These are phyloP conservation scores for Deuterostichococcus epilithicus DNA, from an alignment of 139 green algal genomes.

Conservation along the genomic window DNA sequence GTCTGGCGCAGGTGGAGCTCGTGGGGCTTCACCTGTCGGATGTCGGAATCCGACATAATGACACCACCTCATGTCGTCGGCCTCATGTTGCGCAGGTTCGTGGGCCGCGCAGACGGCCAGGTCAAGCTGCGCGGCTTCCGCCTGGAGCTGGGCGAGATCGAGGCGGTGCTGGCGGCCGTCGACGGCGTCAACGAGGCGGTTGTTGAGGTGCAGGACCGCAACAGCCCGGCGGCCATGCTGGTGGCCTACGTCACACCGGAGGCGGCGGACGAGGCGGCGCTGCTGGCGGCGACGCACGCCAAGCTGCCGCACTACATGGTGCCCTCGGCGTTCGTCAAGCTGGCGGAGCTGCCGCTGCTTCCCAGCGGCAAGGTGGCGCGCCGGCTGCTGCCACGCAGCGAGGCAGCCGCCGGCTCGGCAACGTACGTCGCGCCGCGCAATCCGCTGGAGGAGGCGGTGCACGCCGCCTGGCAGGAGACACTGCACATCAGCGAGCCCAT, in stretches of 20 bases:
- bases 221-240: background rate
- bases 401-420: background rate
- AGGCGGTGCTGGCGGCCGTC: conserved; percentile 21
- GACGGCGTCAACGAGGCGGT: conserved; percentile 2
- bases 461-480: conserved; percentile 10
- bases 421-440: background rate
- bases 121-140: conserved; percentile 55
- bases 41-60: no score
- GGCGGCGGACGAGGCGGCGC: background rate
- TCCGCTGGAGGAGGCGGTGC: background rate
- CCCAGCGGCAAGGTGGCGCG: conserved; percentile 28
- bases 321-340: conserved; percentile 4
- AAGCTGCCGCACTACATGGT: conserved; percentile 31
- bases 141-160: conserved; percentile 58
- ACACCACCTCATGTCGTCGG: no score
- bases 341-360: conserved; percentile 14
- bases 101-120: conserved; percentile 27
- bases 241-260: conserved; percentile 18
- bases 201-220: background rate
- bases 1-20: no score
- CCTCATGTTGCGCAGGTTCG: conserved; percentile 20
- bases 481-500: conserved; percentile 9
- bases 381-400: no score
- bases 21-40: no score
- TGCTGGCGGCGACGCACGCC: background rate